Evolutionary conservation across 805 yeast species (phyloP), one percentile per base, ranked within the genome.

Genomic region (Metschnikowia amazonensis): DNA sequence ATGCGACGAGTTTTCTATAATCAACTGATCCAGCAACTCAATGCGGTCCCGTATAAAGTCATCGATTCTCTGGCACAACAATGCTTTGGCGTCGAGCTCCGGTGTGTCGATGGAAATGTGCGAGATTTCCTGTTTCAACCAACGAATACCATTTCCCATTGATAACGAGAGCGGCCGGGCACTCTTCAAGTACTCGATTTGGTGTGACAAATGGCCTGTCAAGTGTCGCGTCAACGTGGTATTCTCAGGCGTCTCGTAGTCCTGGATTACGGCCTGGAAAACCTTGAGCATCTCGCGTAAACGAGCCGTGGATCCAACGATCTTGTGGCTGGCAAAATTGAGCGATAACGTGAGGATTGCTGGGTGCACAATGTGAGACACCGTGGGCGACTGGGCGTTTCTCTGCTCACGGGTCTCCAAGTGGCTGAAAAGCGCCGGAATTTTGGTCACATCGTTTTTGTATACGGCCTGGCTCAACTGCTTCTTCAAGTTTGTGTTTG

Each of bases 91-190:
- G 27, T 76, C 76, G 14, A 65, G 72, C 46, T 86, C 94, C 23
- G 74, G 63, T 25, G 80, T 71, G 51, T 86, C 95, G 45, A 90
- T 82, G 47, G 89, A 82, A 40, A 92, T 80, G 35, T 79, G 75
- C 0, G 97, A 81, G 45, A 94, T 92, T 63, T 87, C 92, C 69
- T 92, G 98, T 60, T 94, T 94, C 52, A 94, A 75, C 97, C 97
- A 90, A 58, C 99, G 80, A 54, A 94, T 94, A 2, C 97, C 92
- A 69, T 90, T 94, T 44, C 99, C 99, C 99, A 94, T 94, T 1
- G 96, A 79, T 2, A 90, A 86, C 45, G 94, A 82, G 40, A 94
- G 74, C 1, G 98, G 97, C 51, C 99, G 80, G 3, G 97, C 90
- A 8, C 88, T 81, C 58, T 88, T 92, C 56, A 94, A 72, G 55